Evolutionary conservation across 805 yeast species (phyloP), one percentile per base, ranked within the genome.

Genomic region (Ogataea nakhonphanomensis): DNA sequence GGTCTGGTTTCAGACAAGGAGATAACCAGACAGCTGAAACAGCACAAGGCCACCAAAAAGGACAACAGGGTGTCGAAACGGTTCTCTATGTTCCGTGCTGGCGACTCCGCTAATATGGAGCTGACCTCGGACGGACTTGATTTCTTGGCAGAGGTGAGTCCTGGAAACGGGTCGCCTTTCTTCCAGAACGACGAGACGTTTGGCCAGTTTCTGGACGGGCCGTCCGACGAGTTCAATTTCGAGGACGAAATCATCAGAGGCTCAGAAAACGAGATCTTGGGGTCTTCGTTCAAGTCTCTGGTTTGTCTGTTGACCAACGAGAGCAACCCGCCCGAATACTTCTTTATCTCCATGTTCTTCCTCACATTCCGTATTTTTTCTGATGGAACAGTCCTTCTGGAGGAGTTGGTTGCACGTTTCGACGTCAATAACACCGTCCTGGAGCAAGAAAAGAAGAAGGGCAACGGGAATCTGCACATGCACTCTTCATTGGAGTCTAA

Each of bases 331-430:
- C 83, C 88, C 2, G 84, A 78, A 43, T 78, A 78, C 42, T 80
- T 83, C 53, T 77, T 82, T 44, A 69, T 78, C 3, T 77, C 93
- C 0, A 77, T 93, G 0, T 85, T 89, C 54, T 78, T 90, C 65
- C 66, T 87, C 39, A 81, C 86, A 30, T 88, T 83, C 64, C 72
- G 89, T 51, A 75, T 78, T 40, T 90, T 82, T 61, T 75, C 89
- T 0, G 71, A 70, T 35, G 78, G 90, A 1, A 66, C 72, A 24
- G 86, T 83, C 44, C 65, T 90, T 21, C 67, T 84, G 29, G 87
- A 83, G 52, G 81, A 76, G 46, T 67, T 88, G 30, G 78, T 84
- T 36, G 59, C 73, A 5, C 66, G 93, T 47, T 83, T 81, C 63
- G 88, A 81, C 53, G 64, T 76, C 14, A 56, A 56, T 11, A 69